phyloP scores from a whole-genome alignment of 2,329 filamentous ascomycete species.

The Claviceps pusilla region DNA sequence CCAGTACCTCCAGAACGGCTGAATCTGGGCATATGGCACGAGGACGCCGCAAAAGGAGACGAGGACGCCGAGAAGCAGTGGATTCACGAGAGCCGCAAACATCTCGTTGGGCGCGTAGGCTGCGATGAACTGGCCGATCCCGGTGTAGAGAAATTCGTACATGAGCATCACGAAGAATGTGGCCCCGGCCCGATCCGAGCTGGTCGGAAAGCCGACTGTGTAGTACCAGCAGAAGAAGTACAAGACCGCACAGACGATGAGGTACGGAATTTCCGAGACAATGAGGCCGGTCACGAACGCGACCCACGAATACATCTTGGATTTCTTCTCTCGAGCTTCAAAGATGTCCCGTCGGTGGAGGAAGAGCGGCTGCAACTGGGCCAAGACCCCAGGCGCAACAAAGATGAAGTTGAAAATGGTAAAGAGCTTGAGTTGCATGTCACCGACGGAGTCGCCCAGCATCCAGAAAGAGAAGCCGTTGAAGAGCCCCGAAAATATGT shows the following conservation, averaged over 20 bases:
- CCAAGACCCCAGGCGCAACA: slow-evolving; percentile 41
- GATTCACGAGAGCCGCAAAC: slow-evolving; percentile 43
- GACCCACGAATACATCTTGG: slow-evolving; percentile 45
- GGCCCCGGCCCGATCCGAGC: slow-evolving; percentile 32
- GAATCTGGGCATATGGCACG: slow-evolving; percentile 49
- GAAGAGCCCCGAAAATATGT: slow-evolving; percentile 39
- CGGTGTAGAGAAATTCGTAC: slow-evolving; percentile 46
- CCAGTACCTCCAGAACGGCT: slow-evolving; percentile 54
- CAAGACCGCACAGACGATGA: slow-evolving; percentile 27
- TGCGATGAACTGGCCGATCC: slow-evolving; percentile 48
- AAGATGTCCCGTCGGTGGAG: slow-evolving; percentile 41
- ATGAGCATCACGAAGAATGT: slow-evolving; percentile 40
- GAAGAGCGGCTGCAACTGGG: slow-evolving; percentile 45
- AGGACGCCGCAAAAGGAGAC: slow-evolving; percentile 62
- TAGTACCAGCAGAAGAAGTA: slow-evolving; percentile 45
- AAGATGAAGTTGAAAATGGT: slow-evolving; percentile 51
- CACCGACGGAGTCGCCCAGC: slow-evolving; percentile 34
- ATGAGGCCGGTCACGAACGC: slow-evolving; percentile 41
- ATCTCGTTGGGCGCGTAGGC: slow-evolving; percentile 47
- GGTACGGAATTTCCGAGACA: slow-evolving; percentile 31
- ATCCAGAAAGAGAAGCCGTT: slow-evolving; percentile 49
- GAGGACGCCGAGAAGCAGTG: slow-evolving; percentile 39
- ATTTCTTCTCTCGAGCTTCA: slow-evolving; percentile 44
- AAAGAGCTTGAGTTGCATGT: slow-evolving; percentile 41
- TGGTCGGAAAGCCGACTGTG: slow-evolving; percentile 34